Evolutionary conservation across 1,284 basidiomycete genomes (phyloP).

Genomic region (Boletus subluridellus): DNA sequence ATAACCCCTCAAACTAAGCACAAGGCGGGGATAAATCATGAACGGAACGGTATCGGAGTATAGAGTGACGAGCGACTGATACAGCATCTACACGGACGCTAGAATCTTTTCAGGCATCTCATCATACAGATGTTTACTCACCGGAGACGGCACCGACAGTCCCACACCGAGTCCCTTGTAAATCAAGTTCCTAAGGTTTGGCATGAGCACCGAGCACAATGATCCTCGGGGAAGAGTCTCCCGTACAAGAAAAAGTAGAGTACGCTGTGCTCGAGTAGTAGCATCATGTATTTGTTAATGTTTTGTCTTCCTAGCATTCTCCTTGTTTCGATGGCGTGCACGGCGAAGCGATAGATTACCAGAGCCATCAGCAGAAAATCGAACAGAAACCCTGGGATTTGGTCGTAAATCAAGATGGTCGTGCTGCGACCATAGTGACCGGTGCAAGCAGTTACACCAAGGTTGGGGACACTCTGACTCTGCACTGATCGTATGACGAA

Average conservation of each 20-base stretch:
- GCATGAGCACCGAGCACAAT: no score
- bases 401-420: background rate
- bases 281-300: background rate
- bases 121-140: background rate
- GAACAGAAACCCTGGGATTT: background rate
- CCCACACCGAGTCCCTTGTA: background rate
- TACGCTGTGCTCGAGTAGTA: background rate
- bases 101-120: background rate
- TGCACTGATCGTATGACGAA: background rate
- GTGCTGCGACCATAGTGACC: background rate
- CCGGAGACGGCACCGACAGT: no score
- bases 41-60: background rate
- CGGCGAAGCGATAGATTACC: background rate
- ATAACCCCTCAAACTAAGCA: slow-evolving; percentile 3
- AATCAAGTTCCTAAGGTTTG: background rate
- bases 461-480: no score
- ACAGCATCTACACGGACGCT: background rate
- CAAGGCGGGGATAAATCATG: slow-evolving; percentile 8
- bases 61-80: background rate
- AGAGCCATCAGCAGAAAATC: background rate
- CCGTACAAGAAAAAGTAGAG: no score
- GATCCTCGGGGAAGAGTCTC: no score
- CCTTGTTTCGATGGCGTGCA: background rate
- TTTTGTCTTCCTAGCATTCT: background rate
- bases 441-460: background rate